Percentiles rank a stretch among this genome's conserved stretches.
Evolutionary conservation across 306 rosid genomes (phyloP).

Genomic region (Vigna trinervia): DNA sequence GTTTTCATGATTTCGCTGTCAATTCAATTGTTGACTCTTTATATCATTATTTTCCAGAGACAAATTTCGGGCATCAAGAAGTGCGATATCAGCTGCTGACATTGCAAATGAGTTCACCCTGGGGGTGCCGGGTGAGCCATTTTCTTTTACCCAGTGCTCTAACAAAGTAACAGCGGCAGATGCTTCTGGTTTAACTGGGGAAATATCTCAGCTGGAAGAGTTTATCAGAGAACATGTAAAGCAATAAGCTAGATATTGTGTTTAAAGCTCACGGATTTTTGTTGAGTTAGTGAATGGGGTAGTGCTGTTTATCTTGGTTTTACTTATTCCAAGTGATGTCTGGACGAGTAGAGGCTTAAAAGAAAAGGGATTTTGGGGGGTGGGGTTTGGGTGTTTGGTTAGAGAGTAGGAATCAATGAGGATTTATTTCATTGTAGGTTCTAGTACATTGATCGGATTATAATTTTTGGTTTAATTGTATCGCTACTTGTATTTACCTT

Average conservation of each 20-base stretch:
- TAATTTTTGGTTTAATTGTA: constrained; percentile 34
- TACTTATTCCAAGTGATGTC: constrained; percentile 21
- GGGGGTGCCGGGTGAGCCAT: constrained; percentile 71
- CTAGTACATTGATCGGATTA: constrained; percentile 28
- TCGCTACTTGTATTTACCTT: constrained; percentile 23
- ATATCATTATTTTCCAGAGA: constrained; percentile 62
- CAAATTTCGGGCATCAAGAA: constrained; percentile 82
- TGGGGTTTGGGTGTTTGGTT: background rate
- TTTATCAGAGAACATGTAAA: constrained; percentile 75
- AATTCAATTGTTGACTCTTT: constrained; percentile 23
- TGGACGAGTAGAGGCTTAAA: background rate
- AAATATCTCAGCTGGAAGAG: constrained; percentile 70
- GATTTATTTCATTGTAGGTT: constrained; percentile 23
- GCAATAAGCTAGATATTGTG: constrained; percentile 44
- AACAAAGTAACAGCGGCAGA: constrained; percentile 84
- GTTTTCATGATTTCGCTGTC: constrained; percentile 22
- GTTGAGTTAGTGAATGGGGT: constrained; percentile 13
- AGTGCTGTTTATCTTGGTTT: background rate
- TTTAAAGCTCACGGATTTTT: constrained; percentile 27
- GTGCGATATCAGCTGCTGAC: constrained; percentile 81
- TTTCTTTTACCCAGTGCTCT: constrained; percentile 78
- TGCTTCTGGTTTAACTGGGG: constrained; percentile 79
- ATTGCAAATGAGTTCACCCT: constrained; percentile 78
- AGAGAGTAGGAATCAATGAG: constrained; percentile 25
- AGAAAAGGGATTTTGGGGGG: background rate